Evolutionary conservation across 139 green algal species (phyloP).

Genomic region (Deuterostichococcus epilithicus): DNA sequence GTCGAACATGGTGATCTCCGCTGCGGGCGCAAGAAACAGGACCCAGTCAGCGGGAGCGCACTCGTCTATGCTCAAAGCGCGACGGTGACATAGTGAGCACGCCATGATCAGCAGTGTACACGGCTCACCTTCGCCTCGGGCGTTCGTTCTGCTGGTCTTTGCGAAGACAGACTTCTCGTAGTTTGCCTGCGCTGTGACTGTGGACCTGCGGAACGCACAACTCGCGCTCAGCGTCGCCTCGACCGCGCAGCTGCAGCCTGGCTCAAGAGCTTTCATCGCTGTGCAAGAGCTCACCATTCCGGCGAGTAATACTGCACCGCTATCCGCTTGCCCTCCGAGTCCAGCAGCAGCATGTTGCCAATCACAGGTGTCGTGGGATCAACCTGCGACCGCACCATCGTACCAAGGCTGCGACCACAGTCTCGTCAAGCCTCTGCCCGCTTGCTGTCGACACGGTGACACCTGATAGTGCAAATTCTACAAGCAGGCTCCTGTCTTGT

Average conservation of each 20-base stretch:
- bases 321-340: constrained; percentile 95
- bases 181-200: constrained; percentile 71
- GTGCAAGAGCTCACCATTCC: constrained; percentile 87
- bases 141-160: constrained; percentile 91
- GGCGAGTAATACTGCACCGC: constrained; percentile 95
- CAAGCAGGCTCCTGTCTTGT: no score
- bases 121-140: constrained; percentile 82
- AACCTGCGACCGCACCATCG: constrained; percentile 4
- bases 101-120: neutral
- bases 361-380: constrained; percentile 74
- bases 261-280: no score
- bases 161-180: constrained; percentile 93
- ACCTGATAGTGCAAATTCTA: no score
- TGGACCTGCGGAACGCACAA: constrained; percentile 55
- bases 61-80: no score
- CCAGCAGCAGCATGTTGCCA: constrained; percentile 90
- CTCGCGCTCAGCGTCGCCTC: neutral
- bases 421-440: no score
- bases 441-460: no score
- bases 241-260: no score
- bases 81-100: neutral
- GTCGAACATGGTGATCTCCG: constrained; percentile 97
- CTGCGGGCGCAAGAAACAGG: constrained; percentile 42
- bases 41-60: neutral
- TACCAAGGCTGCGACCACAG: neutral